Evolutionary conservation across 352 stramenopile species (phyloP).

Genomic region (Globisporangium camurandrum): DNA sequence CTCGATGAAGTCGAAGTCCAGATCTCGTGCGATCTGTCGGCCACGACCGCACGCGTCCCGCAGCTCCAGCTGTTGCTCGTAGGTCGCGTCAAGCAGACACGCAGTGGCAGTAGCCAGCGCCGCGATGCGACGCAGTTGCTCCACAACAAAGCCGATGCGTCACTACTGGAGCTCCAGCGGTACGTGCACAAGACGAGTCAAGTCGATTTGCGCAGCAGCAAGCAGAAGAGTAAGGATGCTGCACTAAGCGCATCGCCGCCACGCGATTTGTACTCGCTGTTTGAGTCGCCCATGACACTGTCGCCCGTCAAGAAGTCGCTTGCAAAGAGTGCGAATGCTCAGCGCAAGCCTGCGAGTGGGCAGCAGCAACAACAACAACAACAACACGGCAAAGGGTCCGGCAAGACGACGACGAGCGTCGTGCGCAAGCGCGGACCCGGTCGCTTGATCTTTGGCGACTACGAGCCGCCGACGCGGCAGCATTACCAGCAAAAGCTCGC

Average conservation of each 20-base stretch:
- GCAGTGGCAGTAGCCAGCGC: slow-evolving; percentile 12
- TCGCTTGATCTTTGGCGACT: slow-evolving; percentile 67
- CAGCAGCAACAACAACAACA: slow-evolving; percentile 14
- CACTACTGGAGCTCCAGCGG: slow-evolving; percentile 53
- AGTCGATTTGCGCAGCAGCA: slow-evolving; percentile 5
- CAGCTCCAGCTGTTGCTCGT: slow-evolving; percentile 67
- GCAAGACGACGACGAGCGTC: neutral
- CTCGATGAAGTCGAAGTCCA: slow-evolving; percentile 75
- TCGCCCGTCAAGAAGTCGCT: slow-evolving; percentile 16
- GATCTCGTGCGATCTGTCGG: slow-evolving; percentile 66
- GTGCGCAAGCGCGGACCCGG: slow-evolving; percentile 36
- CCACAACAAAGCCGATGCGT: slow-evolving; percentile 23
- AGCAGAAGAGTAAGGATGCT: neutral
- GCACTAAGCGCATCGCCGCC: neutral
- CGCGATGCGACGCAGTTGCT: slow-evolving; percentile 16
- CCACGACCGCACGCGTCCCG: slow-evolving; percentile 64
- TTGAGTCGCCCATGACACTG: slow-evolving; percentile 19
- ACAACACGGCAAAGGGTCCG: neutral
- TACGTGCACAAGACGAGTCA: slow-evolving; percentile 50
- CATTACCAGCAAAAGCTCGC: slow-evolving; percentile 75
- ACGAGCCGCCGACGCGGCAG: slow-evolving; percentile 45
- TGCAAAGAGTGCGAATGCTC: slow-evolving; percentile 11
- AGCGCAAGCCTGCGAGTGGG: neutral
- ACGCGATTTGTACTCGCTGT: slow-evolving; percentile 30
- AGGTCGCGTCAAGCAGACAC: slow-evolving; percentile 30